Evolutionary conservation across 768 basidiomycete species (phyloP).

Genomic region (Collybia sordida): DNA sequence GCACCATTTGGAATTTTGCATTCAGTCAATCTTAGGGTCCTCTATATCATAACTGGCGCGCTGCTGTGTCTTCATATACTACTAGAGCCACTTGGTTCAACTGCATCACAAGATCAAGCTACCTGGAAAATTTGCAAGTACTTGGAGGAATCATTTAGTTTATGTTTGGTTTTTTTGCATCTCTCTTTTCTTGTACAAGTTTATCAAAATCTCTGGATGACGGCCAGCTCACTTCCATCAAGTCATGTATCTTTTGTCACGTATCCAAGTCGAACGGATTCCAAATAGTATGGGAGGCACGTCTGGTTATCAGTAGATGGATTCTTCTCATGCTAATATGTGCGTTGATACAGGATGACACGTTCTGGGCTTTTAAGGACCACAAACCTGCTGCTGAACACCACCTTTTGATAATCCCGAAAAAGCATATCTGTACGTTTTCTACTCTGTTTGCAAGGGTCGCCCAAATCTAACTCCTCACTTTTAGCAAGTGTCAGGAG

Average conservation of each 20-base stretch:
- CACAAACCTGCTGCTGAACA: conserved; percentile 45
- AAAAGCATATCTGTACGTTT: conserved; percentile 46
- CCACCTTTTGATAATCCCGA: conserved; percentile 54
- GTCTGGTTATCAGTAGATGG: not conserved
- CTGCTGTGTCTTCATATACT: too few relatives aligned
- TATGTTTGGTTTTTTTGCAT: conserved; percentile 9
- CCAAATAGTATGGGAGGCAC: conserved; percentile 49
- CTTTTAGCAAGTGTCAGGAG: conserved; percentile 53
- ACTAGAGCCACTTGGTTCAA: too few relatives aligned
- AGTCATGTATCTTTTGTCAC: conserved; percentile 44
- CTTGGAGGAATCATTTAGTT: not conserved
- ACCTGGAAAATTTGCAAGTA: too few relatives aligned
- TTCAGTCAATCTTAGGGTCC: too few relatives aligned
- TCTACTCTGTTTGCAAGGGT: not conserved
- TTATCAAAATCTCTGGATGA: conserved; percentile 1
- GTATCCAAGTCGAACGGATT: conserved; percentile 42
- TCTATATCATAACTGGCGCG: too few relatives aligned
- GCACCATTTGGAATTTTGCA: too few relatives aligned
- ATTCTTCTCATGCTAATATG: not conserved
- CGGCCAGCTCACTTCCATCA: not conserved
- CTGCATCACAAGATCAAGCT: too few relatives aligned
- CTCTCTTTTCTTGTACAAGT: conserved; percentile 9
- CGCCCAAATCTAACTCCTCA: not conserved
- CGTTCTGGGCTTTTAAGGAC: conserved; percentile 54
- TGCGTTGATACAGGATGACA: conserved; percentile 34